These are phyloP conservation scores for Herpetospermum pedunculosum DNA, from an alignment of 306 rosid genomes.

Conservation along the genomic window DNA sequence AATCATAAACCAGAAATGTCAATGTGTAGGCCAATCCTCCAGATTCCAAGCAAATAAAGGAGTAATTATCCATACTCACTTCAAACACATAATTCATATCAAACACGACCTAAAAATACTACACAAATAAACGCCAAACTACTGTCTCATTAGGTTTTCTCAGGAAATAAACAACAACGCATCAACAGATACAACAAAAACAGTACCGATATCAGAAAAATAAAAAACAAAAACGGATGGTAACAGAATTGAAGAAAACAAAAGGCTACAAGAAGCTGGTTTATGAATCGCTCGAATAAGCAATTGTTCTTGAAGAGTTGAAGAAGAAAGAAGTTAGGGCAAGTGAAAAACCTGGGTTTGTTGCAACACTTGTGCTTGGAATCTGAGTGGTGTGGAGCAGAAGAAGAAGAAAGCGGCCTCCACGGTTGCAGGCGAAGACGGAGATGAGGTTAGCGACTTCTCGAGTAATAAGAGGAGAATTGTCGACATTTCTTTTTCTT, in stretches of 20 bases:
- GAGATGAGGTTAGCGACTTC: slow-evolving; percentile 8
- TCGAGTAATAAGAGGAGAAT: neutral
- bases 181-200: neutral
- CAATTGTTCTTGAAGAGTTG: neutral
- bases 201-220: neutral
- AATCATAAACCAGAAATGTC: neutral
- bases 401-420: slow-evolving; percentile 1
- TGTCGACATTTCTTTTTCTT: neutral
- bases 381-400: neutral
- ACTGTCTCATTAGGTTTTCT: neutral
- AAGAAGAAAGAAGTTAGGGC: slow-evolving; percentile 4
- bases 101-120: neutral
- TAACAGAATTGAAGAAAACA: neutral
- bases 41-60: neutral
- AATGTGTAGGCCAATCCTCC: neutral
- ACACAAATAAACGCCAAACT: neutral
- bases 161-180: neutral
- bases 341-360: neutral
- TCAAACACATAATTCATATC: neutral
- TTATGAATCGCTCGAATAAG: neutral
- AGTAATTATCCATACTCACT: neutral
- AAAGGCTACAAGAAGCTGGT: neutral
- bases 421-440: slow-evolving; percentile 4
- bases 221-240: neutral
- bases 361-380: neutral